Conservation (phyloP, 371 early-diverging fungal species). For the Circinella umbellata region DNA sequence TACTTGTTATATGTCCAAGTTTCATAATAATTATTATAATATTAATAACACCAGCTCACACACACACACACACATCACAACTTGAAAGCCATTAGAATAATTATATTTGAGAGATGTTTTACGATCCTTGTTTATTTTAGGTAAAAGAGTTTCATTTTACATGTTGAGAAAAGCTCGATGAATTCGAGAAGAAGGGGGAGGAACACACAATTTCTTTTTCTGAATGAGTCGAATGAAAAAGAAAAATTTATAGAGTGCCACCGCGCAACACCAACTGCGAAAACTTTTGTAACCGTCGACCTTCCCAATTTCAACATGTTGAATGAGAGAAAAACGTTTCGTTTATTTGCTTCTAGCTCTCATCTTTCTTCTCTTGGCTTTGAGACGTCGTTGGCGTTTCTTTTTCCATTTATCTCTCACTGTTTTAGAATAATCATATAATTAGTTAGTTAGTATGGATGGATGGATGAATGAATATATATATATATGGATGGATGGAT, state of each 20-base stretch:
- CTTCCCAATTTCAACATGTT: constrained; percentile 12
- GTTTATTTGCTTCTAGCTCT: constrained; percentile 43
- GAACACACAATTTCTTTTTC: neutral
- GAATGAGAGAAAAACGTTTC: neutral
- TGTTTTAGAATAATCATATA: constrained; percentile 3
- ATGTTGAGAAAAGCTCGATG: constrained; percentile 10
- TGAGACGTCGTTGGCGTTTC: constrained; percentile 43
- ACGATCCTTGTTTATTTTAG: neutral
- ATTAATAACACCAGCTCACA: neutral
- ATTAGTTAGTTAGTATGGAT: constrained; percentile 13
- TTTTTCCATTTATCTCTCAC: constrained; percentile 27
- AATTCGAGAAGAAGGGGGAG: neutral
- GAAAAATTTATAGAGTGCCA: neutral
- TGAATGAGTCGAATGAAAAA: neutral
- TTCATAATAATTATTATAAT: too few relatives aligned
- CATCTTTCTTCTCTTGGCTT: constrained; percentile 48
- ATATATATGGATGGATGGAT: constrained; percentile 16
- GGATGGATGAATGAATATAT: neutral
- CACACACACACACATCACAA: neutral
- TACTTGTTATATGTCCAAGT: too few relatives aligned
- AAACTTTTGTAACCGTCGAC: constrained; percentile 13
- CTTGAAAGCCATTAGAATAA: neutral
- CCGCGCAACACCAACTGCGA: neutral
- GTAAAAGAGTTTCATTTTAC: neutral
- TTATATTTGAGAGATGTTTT: neutral